Percentiles rank a stretch among this genome's conserved stretches.
Conservation (phyloP, 768 basidiomycete species). For the Trametes punicea region DNA sequence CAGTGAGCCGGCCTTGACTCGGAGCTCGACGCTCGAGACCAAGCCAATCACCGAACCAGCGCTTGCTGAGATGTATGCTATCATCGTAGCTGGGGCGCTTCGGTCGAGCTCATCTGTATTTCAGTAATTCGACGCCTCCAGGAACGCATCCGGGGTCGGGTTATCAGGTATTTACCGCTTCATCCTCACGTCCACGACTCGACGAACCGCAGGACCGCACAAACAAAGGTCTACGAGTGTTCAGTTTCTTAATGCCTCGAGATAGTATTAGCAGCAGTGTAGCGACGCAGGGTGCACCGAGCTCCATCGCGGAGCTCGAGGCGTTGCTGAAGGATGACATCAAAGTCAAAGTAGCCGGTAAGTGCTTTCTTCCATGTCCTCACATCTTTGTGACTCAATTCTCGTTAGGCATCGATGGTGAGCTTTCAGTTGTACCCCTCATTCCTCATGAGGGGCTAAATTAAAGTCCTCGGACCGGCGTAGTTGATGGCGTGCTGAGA, state of each 20-base stretch:
- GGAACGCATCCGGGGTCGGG: background rate
- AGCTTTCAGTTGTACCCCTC: conserved; percentile 6
- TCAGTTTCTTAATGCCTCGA: background rate
- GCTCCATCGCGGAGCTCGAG: conserved; percentile 55
- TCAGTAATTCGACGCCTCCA: conserved; percentile 11
- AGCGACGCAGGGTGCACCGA: conserved; percentile 42
- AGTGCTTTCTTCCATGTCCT: conserved; percentile 10
- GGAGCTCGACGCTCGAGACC: conserved; percentile 11
- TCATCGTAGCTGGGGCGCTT: conserved; percentile 1
- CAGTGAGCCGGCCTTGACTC: background rate
- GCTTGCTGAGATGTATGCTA: background rate
- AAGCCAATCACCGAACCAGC: conserved; percentile 6
- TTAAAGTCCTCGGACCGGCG: background rate
- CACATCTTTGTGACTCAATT: background rate
- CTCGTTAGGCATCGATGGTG: conserved; percentile 64
- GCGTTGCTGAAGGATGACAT: conserved; percentile 53
- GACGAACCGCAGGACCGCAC: background rate
- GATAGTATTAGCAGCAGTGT: conserved; percentile 12
- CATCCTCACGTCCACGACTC: background rate
- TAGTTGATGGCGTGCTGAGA: conserved; percentile 90
- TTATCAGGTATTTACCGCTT: background rate
- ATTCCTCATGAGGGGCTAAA: background rate
- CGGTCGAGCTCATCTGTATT: background rate
- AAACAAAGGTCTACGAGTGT: no score
- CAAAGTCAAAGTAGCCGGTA: conserved; percentile 94